These are phyloP conservation scores for Syzygium grande DNA, from an alignment of 345 rosid genomes.

Conservation along the genomic window DNA sequence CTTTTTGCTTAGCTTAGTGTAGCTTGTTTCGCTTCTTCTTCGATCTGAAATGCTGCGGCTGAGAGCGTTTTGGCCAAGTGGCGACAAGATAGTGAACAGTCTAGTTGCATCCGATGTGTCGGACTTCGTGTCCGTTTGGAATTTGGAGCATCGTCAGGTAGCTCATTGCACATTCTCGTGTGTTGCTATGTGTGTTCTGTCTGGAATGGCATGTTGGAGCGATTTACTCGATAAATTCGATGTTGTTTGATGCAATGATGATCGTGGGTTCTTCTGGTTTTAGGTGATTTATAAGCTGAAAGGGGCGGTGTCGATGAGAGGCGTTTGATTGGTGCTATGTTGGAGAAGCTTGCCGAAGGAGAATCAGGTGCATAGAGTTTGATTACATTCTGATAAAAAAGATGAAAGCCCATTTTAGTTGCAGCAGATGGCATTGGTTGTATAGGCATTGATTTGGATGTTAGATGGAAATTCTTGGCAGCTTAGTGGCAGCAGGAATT, in stretches of 20 bases:
- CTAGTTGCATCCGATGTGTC: constrained; percentile 84
- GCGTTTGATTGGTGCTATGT: constrained; percentile 85
- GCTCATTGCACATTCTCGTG: neutral
- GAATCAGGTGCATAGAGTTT: constrained; percentile 37
- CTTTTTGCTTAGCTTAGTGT: neutral
- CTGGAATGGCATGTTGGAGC: neutral
- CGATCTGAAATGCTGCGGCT: constrained; percentile 54
- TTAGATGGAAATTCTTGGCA: neutral
- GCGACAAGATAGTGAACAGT: constrained; percentile 74
- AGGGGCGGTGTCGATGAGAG: constrained; percentile 93
- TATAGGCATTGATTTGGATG: neutral
- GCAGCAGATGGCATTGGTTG: neutral
- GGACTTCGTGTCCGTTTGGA: constrained; percentile 94
- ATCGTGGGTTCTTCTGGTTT: neutral
- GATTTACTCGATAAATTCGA: neutral
- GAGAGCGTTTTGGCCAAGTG: constrained; percentile 70
- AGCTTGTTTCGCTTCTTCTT: neutral
- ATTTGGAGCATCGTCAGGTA: constrained; percentile 98
- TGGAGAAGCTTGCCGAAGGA: constrained; percentile 96
- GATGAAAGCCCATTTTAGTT: neutral
- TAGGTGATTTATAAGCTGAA: constrained; percentile 84
- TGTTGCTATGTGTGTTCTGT: neutral
- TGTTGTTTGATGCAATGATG: too few relatives aligned
- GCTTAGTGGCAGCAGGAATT: neutral
- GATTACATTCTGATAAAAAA: neutral